These are phyloP conservation scores for Conringia planisiliqua DNA, from an alignment of 345 rosid genomes.

Conservation along the genomic window DNA sequence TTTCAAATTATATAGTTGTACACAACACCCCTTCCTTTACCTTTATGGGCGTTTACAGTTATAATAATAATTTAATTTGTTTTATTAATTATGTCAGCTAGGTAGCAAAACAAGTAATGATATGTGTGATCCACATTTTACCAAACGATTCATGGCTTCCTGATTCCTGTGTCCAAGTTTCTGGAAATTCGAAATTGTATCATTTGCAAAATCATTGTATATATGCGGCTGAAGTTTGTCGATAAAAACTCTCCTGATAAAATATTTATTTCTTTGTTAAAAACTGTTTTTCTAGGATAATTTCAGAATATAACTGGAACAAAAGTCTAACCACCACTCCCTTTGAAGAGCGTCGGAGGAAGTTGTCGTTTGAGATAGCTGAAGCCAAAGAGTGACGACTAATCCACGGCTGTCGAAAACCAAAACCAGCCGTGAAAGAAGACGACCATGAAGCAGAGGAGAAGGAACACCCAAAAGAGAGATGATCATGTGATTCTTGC, in stretches of 20 bases:
- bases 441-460: too few species aligned
- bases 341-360: too few species aligned
- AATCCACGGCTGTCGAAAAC: too few species aligned
- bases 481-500: too few species aligned
- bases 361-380: too few species aligned
- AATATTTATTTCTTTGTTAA: background rate
- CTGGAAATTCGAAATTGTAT: background rate
- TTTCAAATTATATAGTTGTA: background rate
- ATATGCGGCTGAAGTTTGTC: background rate
- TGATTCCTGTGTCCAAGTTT: background rate
- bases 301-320: too few species aligned
- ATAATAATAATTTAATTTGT: background rate
- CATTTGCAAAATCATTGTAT: too few species aligned
- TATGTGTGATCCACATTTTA: background rate
- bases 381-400: too few species aligned
- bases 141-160: background rate
- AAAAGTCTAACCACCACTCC: too few species aligned
- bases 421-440: too few species aligned
- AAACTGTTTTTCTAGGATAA: background rate
- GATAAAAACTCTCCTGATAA: background rate
- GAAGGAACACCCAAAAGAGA: too few species aligned
- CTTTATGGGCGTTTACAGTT: constrained; percentile 12
- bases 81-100: background rate
- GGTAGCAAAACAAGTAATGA: too few species aligned
- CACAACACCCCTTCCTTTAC: constrained; percentile 10